phyloP scores from a whole-genome alignment of 2,329 filamentous ascomycete genomes.

The Pseudogymnoascus sp. region DNA sequence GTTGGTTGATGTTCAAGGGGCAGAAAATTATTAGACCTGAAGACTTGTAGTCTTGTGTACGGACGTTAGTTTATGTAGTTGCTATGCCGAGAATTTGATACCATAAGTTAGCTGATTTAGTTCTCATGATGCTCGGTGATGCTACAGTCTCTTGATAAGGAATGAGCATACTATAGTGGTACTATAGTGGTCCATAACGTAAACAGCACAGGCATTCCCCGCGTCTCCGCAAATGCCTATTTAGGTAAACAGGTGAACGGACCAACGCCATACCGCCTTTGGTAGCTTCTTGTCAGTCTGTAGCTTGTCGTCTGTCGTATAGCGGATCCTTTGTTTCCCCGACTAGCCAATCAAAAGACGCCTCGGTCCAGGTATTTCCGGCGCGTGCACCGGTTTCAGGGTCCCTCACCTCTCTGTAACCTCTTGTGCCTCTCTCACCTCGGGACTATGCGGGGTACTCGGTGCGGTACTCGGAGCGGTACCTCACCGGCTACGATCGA shows the following conservation, averaged over 20 bases:
- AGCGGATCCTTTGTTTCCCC: background rate
- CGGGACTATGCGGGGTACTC: constrained; percentile 6
- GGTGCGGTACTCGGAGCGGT: constrained; percentile 4
- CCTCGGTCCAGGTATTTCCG: background rate
- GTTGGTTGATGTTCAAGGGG: constrained; percentile 11
- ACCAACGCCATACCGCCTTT: background rate
- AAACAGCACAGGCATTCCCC: background rate
- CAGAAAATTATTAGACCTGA: constrained; percentile 8
- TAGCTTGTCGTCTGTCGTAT: background rate
- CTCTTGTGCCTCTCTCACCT: background rate
- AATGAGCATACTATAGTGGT: background rate
- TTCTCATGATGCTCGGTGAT: background rate
- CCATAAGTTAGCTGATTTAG: background rate
- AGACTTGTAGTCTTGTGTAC: background rate
- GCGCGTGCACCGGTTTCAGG: background rate
- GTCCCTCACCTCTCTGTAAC: background rate
- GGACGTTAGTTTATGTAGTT: background rate
- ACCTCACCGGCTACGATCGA: background rate
- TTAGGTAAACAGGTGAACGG: background rate
- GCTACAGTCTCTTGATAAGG: background rate
- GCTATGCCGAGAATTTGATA: background rate
- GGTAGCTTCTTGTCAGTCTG: background rate
- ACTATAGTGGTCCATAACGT: background rate
- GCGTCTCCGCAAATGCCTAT: background rate
- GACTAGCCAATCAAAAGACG: background rate